These are phyloP conservation scores for Linum lewisii DNA, from an alignment of 345 rosid species.

Conservation along the genomic window DNA sequence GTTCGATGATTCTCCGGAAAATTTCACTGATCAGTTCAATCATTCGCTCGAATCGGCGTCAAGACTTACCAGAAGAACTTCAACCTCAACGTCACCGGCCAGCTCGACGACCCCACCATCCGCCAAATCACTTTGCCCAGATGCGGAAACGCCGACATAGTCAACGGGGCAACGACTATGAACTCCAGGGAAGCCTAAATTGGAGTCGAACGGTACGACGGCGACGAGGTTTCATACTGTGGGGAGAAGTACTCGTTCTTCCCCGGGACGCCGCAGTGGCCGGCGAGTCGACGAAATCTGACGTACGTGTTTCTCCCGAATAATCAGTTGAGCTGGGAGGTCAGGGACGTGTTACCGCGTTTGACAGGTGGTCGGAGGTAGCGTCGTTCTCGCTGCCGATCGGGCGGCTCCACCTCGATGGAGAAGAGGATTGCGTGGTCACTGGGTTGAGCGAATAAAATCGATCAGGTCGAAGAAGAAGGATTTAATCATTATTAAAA, in stretches of 20 bases:
- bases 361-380: slow-evolving; percentile 44
- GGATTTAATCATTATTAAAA: too few species aligned
- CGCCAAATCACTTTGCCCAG: slow-evolving; percentile 51
- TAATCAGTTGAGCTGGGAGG: slow-evolving; percentile 31
- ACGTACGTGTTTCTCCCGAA: slow-evolving; percentile 57
- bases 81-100: too few species aligned
- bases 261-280: too few species aligned
- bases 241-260: too few species aligned
- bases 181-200: too few species aligned
- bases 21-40: slow-evolving; percentile 68
- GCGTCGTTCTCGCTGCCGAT: slow-evolving; percentile 68
- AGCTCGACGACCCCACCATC: slow-evolving; percentile 53
- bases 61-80: slow-evolving; percentile 59
- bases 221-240: too few species aligned
- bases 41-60: slow-evolving; percentile 48
- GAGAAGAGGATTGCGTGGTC: slow-evolving; percentile 61
- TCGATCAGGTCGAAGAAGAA: too few species aligned
- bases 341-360: slow-evolving; percentile 65
- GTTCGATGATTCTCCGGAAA: too few species aligned
- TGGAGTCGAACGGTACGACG: too few species aligned
- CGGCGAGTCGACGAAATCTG: too few species aligned
- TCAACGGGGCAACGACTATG: slow-evolving; percentile 77
- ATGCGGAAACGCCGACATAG: slow-evolving; percentile 81
- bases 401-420: slow-evolving; percentile 72
- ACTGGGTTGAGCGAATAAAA: slow-evolving; percentile 32